Conservation (phyloP, 2,329 filamentous ascomycete species). For the Ascochyta lentis region DNA sequence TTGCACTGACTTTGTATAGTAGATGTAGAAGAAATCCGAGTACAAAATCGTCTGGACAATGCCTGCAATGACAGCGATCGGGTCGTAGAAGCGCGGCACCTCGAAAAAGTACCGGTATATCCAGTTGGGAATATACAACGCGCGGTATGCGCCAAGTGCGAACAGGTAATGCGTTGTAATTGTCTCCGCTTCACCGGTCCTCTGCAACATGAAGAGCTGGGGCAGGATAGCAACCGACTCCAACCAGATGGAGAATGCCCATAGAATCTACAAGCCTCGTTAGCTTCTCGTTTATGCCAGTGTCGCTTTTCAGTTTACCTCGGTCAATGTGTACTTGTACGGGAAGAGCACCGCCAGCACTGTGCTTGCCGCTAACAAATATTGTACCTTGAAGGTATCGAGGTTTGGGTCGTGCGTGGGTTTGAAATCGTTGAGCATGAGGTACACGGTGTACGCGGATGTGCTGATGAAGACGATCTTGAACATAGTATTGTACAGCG, state of each 20-base stretch:
- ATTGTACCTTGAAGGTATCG: conserved; percentile 97
- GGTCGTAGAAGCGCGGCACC: conserved; percentile 72
- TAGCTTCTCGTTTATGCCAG: conserved; percentile 10
- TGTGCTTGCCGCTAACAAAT: conserved; percentile 82
- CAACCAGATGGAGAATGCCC: conserved; percentile 98
- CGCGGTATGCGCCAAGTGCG: conserved; percentile 87
- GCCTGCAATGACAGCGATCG: conserved; percentile 86
- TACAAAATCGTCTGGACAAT: conserved; percentile 94
- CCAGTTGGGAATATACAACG: conserved; percentile 99
- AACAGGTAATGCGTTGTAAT: conserved; percentile 99
- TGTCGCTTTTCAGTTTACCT: conserved; percentile 51
- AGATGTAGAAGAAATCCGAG: conserved; percentile 99
- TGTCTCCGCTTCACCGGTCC: conserved; percentile 98
- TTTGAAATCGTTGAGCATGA: conserved; percentile 98
- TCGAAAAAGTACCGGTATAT: conserved; percentile 87
- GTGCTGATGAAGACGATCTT: conserved; percentile 93
- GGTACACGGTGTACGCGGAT: conserved; percentile 93
- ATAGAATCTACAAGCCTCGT: conserved; percentile 72
- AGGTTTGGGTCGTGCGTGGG: conserved; percentile 96
- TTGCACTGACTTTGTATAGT: conserved; percentile 83
- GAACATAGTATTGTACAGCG: conserved; percentile 89
- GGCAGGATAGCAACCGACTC: conserved; percentile 96
- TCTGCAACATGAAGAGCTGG: conserved; percentile 96
- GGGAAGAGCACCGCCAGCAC: conserved; percentile 83
- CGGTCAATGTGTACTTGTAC: conserved; percentile 79